Evolutionary conservation across 768 basidiomycete genomes (phyloP).

Genomic region (Paxillus involutus): DNA sequence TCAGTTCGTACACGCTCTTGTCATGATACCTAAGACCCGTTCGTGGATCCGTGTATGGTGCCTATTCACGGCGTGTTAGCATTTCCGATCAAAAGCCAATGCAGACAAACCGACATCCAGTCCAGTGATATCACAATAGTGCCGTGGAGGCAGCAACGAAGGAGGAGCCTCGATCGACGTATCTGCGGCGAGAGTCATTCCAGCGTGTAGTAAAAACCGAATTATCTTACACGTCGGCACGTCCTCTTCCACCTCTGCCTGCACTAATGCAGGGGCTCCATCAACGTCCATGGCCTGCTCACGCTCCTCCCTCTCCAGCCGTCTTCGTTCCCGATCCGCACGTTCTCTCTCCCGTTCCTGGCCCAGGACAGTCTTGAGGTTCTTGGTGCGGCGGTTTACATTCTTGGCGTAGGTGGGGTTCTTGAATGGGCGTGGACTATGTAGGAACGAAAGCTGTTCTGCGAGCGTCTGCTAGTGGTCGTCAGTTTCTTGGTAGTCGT

Average conservation of each 20-base stretch:
- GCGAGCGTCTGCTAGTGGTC: conserved; percentile 54
- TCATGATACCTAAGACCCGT: conserved; percentile 82
- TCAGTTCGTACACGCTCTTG: conserved; percentile 82
- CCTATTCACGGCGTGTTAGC: conserved; percentile 38
- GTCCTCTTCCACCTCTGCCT: conserved; percentile 49
- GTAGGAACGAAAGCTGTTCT: conserved; percentile 72
- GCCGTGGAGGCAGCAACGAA: conserved; percentile 70
- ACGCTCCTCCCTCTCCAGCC: conserved; percentile 48
- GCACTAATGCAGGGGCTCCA: conserved; percentile 27
- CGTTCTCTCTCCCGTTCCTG: conserved; percentile 80
- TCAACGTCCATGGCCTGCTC: conserved; percentile 55
- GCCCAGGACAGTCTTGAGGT: conserved; percentile 73
- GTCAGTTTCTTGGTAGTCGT: background rate
- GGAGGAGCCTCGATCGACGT: conserved; percentile 84
- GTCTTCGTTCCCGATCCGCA: conserved; percentile 59
- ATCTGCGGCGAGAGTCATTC: conserved; percentile 40
- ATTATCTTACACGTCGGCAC: conserved; percentile 63
- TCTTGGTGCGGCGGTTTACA: conserved; percentile 70
- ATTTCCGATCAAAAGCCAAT: background rate
- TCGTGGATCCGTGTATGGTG: conserved; percentile 80
- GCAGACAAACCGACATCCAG: conserved; percentile 52
- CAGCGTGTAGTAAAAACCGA: background rate
- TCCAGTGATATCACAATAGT: conserved; percentile 87
- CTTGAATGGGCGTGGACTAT: conserved; percentile 76
- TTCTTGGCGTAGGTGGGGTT: conserved; percentile 71